Evolutionary conservation across 768 basidiomycete genomes (phyloP).

Genomic region (Auriscalpium microsporum): DNA sequence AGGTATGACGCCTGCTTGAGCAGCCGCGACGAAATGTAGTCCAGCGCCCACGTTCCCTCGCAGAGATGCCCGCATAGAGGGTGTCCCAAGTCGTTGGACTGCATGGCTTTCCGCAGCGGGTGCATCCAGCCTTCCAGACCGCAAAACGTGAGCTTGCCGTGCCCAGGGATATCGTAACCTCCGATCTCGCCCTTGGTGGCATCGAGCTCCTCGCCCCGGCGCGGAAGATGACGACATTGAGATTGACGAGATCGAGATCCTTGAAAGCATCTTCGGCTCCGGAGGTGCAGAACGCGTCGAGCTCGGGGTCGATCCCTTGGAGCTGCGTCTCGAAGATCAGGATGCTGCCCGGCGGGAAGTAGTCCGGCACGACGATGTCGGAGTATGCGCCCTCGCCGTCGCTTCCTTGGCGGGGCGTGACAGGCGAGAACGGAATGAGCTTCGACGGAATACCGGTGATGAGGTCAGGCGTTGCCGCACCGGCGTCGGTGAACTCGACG

Average conservation of each 20-base stretch:
- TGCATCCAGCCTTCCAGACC: slow-evolving; percentile 98
- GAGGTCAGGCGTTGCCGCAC: slow-evolving; percentile 36
- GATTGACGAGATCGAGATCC: slow-evolving; percentile 72
- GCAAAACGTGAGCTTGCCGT: slow-evolving; percentile 78
- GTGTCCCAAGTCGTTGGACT: slow-evolving; percentile 89
- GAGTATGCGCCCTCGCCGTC: slow-evolving; percentile 63
- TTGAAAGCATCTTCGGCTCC: slow-evolving; percentile 68
- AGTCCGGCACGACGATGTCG: slow-evolving; percentile 76
- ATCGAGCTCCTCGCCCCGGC: slow-evolving; percentile 85
- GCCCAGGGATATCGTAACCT: slow-evolving; percentile 68
- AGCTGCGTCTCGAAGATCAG: slow-evolving; percentile 88
- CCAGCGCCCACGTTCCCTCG: slow-evolving; percentile 85
- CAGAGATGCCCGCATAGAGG: slow-evolving; percentile 82
- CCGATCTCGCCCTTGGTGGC: slow-evolving; percentile 77
- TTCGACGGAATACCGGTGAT: slow-evolving; percentile 68
- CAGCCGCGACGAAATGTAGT: slow-evolving; percentile 72
- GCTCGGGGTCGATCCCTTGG: slow-evolving; percentile 55
- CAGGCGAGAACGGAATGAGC: slow-evolving; percentile 53
- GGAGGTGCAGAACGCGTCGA: slow-evolving; percentile 68
- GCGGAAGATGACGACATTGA: slow-evolving; percentile 83
- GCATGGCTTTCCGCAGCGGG: slow-evolving; percentile 73
- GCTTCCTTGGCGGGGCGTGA: slow-evolving; percentile 50
- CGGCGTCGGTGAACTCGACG: slow-evolving; percentile 56
- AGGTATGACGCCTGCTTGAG: slow-evolving; percentile 49
- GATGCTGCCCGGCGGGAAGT: slow-evolving; percentile 93